Conservation (phyloP, 441 rosid species). For the Oxalis stricta region DNA sequence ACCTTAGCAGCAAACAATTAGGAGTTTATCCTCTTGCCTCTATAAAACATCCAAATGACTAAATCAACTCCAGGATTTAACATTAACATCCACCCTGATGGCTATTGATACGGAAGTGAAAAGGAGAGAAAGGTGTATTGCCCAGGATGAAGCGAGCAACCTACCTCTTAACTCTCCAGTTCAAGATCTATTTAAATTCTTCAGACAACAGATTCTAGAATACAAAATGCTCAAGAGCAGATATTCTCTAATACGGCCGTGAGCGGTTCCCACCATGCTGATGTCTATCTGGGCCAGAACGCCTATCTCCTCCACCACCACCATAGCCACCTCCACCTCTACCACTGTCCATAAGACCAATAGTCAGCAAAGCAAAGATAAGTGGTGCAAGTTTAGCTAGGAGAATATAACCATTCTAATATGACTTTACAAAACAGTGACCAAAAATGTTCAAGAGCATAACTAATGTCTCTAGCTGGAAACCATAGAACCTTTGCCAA, state of each 20-base stretch:
- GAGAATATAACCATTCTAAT: too few species aligned
- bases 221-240: constrained; percentile 32
- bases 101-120: constrained; percentile 12
- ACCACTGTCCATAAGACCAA: constrained; percentile 34
- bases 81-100: constrained; percentile 18
- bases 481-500: too few species aligned
- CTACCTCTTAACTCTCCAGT: constrained; percentile 65
- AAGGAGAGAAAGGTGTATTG: constrained; percentile 34
- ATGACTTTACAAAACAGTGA: too few species aligned
- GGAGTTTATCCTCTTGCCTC: constrained; percentile 77
- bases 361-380: neutral
- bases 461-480: too few species aligned
- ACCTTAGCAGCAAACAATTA: constrained; percentile 75
- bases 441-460: too few species aligned
- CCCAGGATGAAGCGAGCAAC: constrained; percentile 44
- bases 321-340: constrained; percentile 74
- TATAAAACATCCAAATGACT: constrained; percentile 54
- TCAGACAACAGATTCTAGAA: constrained; percentile 40
- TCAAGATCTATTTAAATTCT: constrained; percentile 48
- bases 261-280: constrained; percentile 78
- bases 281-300: constrained; percentile 83
- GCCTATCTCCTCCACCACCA: constrained; percentile 80
- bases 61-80: constrained; percentile 38
- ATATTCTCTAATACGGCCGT: constrained; percentile 65
- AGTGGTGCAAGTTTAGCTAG: too few species aligned